Conservation (phyloP, 2,329 filamentous ascomycete genomes). For the Graphium sp. region DNA sequence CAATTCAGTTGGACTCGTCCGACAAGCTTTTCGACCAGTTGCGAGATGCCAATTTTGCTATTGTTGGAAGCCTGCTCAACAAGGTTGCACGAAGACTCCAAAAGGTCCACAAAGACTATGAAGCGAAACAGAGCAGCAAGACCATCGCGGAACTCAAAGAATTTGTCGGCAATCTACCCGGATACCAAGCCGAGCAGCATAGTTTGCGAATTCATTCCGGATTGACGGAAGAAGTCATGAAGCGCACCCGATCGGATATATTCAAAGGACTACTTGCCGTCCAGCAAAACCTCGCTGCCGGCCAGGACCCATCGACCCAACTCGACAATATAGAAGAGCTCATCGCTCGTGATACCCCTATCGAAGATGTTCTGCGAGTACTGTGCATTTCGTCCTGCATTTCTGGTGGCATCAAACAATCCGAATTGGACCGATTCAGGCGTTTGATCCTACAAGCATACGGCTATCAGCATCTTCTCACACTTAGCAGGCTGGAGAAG, state of each 20-base stretch:
- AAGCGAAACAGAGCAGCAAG: constrained; percentile 76
- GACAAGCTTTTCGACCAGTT: constrained; percentile 81
- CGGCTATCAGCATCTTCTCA: constrained; percentile 86
- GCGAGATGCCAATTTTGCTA: constrained; percentile 85
- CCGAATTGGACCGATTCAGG: constrained; percentile 81
- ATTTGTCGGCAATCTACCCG: constrained; percentile 85
- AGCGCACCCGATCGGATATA: constrained; percentile 73
- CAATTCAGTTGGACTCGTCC: constrained; percentile 73
- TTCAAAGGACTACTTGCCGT: constrained; percentile 84
- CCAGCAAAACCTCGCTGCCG: constrained; percentile 87
- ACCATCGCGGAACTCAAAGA: constrained; percentile 83
- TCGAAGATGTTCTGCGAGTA: constrained; percentile 68
- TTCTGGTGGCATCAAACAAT: constrained; percentile 70
- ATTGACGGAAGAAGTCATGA: constrained; percentile 88
- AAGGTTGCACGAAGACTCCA: constrained; percentile 77
- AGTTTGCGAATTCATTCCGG: constrained; percentile 85
- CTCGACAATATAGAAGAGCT: constrained; percentile 87
- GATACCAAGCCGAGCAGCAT: constrained; percentile 84
- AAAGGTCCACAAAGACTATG: constrained; percentile 70
- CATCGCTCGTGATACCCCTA: constrained; percentile 70
- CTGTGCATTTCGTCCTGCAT: constrained; percentile 87
- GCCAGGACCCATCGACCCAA: constrained; percentile 74
- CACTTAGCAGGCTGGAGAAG: constrained; percentile 75
- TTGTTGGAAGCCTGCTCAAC: constrained; percentile 77
- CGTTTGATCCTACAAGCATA: constrained; percentile 81